Percentiles rank a stretch among this genome's conserved stretches.
Conservation (phyloP, 257 asterid species). For the Solanum piurae region DNA sequence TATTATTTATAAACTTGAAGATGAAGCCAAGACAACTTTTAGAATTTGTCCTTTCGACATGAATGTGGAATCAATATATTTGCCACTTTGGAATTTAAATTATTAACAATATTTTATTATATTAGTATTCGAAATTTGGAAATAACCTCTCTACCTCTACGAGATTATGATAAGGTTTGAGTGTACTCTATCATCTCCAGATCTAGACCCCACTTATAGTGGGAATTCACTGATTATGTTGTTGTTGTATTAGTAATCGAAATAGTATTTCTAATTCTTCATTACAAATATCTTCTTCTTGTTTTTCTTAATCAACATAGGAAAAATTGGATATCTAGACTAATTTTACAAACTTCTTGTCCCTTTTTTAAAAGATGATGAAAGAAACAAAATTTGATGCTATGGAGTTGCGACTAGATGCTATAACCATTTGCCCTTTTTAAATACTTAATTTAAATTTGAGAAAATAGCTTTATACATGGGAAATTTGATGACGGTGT, state of each 20-base stretch:
- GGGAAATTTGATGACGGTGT: too few species aligned
- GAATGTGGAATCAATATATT: not conserved
- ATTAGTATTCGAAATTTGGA: not conserved
- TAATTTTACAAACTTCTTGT: not conserved
- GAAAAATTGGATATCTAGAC: not conserved
- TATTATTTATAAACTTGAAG: not conserved
- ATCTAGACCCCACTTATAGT: not conserved
- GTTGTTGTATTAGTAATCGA: not conserved
- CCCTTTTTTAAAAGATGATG: not conserved
- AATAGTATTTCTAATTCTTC: too few species aligned
- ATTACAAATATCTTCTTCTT: not conserved
- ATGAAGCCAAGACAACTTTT: too few species aligned
- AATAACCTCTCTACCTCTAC: not conserved
- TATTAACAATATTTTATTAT: not conserved
- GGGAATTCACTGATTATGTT: not conserved
- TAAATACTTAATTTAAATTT: not conserved
- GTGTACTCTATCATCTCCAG: too few species aligned
- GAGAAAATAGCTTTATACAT: not conserved
- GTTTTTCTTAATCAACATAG: too few species aligned
- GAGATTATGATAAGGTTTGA: too few species aligned
- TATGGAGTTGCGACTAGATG: not conserved
- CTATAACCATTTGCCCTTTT: not conserved
- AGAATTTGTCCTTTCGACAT: not conserved
- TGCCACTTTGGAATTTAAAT: not conserved
- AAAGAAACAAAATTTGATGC: not conserved